Percentiles rank a stretch among this genome's conserved stretches.
Evolutionary conservation across 352 stramenopile species (phyloP).

Genomic region (Phytophthora lateralis): DNA sequence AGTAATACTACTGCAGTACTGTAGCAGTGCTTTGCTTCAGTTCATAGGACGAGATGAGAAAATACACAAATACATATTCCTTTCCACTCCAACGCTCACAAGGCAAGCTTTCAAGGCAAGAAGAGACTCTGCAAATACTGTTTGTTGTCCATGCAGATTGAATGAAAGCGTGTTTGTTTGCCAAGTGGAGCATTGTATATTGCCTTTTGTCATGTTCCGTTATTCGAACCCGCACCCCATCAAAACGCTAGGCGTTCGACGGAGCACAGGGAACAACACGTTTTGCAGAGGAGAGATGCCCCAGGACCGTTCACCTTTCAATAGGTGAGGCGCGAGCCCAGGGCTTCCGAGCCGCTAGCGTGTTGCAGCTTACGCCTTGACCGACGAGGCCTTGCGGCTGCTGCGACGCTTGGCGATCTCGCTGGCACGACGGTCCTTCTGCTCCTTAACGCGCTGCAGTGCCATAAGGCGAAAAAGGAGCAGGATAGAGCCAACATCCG

Average conservation of each 20-base stretch:
- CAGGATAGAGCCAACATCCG: slow-evolving; percentile 57
- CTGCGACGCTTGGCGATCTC: slow-evolving; percentile 98
- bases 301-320: slow-evolving; percentile 25
- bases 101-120: not conserved
- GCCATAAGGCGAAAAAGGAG: slow-evolving; percentile 94
- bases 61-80: too few species aligned
- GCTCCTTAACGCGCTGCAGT: slow-evolving; percentile 98
- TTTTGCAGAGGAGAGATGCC: slow-evolving; percentile 31
- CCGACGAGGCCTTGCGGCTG: slow-evolving; percentile 94
- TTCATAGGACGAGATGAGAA: slow-evolving; percentile 5
- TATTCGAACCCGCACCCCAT: slow-evolving; percentile 33
- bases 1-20: too few species aligned
- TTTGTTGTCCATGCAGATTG: not conserved
- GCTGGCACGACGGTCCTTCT: slow-evolving; percentile 97
- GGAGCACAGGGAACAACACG: slow-evolving; percentile 32
- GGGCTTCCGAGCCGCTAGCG: slow-evolving; percentile 25
- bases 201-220: slow-evolving; percentile 50
- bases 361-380: slow-evolving; percentile 83
- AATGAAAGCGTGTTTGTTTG: slow-evolving; percentile 20
- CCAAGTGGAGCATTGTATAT: slow-evolving; percentile 44
- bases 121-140: too few species aligned
- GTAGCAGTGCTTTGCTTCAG: not conserved
- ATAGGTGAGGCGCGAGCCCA: slow-evolving; percentile 19
- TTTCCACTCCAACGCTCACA: too few species aligned
- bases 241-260: slow-evolving; percentile 11